Evolutionary conservation across 768 basidiomycete genomes (phyloP).

Genomic region (Suillus sp.): DNA sequence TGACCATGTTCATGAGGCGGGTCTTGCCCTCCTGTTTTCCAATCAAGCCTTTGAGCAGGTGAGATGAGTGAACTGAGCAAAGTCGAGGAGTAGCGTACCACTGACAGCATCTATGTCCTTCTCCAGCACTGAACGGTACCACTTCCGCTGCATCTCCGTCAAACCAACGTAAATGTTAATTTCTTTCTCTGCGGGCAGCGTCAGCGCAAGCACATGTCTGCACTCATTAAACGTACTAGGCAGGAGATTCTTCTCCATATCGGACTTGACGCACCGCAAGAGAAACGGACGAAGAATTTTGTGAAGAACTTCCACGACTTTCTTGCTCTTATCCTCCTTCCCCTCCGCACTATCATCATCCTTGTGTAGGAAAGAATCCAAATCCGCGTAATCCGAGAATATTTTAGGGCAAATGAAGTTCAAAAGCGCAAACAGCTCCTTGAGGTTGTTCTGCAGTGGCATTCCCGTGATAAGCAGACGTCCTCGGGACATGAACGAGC

Average conservation of each 20-base stretch:
- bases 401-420: constrained; percentile 98
- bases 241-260: constrained; percentile 94
- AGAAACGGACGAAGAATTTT: constrained; percentile 96
- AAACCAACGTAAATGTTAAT: constrained; percentile 98
- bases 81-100: constrained; percentile 46
- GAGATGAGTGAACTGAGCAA: not conserved
- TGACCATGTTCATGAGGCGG: constrained; percentile 96
- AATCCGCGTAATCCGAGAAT: constrained; percentile 86
- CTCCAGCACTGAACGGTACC: constrained; percentile 95
- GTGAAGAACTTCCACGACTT: constrained; percentile 94
- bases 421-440: constrained; percentile 88
- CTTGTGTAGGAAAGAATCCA: constrained; percentile 93
- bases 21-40: constrained; percentile 99
- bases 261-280: constrained; percentile 89
- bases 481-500: constrained; percentile 85
- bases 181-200: constrained; percentile 74
- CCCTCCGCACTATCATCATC: constrained; percentile 66
- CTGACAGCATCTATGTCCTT: constrained; percentile 99
- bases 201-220: not conserved
- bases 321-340: constrained; percentile 85
- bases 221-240: constrained; percentile 57
- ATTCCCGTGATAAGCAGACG: constrained; percentile 95
- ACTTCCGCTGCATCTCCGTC: constrained; percentile 96
- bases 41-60: constrained; percentile 61
- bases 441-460: constrained; percentile 94